Evolutionary conservation across 1,139 yeast genomes (phyloP), one percentile per base, ranked within the genome.

Genomic region (Magnusiomyces paraingens): DNA sequence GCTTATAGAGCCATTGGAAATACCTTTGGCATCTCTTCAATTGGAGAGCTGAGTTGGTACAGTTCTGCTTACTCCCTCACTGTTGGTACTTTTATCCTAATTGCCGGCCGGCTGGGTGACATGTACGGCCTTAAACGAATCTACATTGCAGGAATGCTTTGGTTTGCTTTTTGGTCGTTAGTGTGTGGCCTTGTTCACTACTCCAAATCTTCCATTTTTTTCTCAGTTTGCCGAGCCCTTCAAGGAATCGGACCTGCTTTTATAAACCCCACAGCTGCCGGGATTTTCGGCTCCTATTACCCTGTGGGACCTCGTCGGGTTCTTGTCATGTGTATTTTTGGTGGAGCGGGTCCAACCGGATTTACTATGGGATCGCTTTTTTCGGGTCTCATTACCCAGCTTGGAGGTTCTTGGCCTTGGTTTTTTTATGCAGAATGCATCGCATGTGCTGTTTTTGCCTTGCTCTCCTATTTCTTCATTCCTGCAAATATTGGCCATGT

Each of bases 211-310:
- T 46, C 59, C 2, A 68, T 74, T 4, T 78, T 81, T 56, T 81
- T 79, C 61, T 76, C 75, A 57, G 68, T 78, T 3, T 72, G 78
- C 64, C 71, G 87, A 54, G 83, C 81, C 1, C 61, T 82, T 42
- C 86, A 81, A 62, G 88, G 88, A 1, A 69, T 80, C 6, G 85
- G 86, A 0, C 76, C 81, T 1, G 84, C 86, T 0, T 67, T 81
- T 29, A 67, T 78, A 47, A 69, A 80, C 65, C 86, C 87, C 10
- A 82, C 79, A 61, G 76, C 81, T 0, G 68, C 80, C 49, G 86
- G 85, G 0, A 65, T 82, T n/a, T 66, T 81, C 26, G 84, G 83
- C 2, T 72, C 73, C 50, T 75, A 73, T 51, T 81, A 77, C 59
- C 80, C 81, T 0, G 69, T 69, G 14, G 77, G 82, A 0, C 57